Evolutionary conservation across 805 yeast species (phyloP).

Genomic region (Ogataea corticis): DNA sequence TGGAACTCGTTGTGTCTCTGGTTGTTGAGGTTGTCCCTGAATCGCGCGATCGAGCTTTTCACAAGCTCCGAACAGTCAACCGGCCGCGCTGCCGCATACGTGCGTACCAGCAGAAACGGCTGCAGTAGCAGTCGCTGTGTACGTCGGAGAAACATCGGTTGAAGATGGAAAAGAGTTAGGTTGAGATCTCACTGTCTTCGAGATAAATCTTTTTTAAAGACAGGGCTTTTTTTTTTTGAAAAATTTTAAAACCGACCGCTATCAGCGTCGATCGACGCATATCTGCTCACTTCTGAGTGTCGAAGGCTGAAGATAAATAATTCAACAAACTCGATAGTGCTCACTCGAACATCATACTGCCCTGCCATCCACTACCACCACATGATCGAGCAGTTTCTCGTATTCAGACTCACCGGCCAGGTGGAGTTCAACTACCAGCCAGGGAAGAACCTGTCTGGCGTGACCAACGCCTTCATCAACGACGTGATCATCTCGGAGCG

Average conservation of each 20-base stretch:
- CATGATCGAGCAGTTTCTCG: slow-evolving; percentile 50
- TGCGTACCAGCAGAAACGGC: not conserved
- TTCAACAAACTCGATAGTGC: too few relatives aligned
- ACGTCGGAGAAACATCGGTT: too few relatives aligned
- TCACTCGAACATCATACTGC: too few relatives aligned
- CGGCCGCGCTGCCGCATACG: slow-evolving; percentile 1
- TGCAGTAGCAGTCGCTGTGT: too few relatives aligned
- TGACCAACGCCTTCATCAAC: slow-evolving; percentile 50
- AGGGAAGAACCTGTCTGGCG: slow-evolving; percentile 38
- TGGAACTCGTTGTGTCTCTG: slow-evolving; percentile 9
- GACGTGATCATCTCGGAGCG: slow-evolving; percentile 47
- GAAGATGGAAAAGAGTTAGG: too few relatives aligned
- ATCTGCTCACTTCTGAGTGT: not conserved
- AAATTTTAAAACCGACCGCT: not conserved
- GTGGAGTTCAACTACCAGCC: slow-evolving; percentile 50
- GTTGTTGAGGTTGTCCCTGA: slow-evolving; percentile 5
- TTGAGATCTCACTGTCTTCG: too few relatives aligned
- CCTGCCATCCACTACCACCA: not conserved
- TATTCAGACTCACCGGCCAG: slow-evolving; percentile 53
- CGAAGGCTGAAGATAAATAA: too few relatives aligned
- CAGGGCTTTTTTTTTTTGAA: not conserved
- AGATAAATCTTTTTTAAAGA: not conserved
- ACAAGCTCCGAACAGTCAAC: slow-evolving; percentile 3
- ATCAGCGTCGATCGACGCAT: slow-evolving; percentile 1
- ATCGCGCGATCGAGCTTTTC: slow-evolving; percentile 4